These are phyloP conservation scores for Eucalyptus fibrosa DNA, from an alignment of 345 rosid species.

Conservation along the genomic window DNA sequence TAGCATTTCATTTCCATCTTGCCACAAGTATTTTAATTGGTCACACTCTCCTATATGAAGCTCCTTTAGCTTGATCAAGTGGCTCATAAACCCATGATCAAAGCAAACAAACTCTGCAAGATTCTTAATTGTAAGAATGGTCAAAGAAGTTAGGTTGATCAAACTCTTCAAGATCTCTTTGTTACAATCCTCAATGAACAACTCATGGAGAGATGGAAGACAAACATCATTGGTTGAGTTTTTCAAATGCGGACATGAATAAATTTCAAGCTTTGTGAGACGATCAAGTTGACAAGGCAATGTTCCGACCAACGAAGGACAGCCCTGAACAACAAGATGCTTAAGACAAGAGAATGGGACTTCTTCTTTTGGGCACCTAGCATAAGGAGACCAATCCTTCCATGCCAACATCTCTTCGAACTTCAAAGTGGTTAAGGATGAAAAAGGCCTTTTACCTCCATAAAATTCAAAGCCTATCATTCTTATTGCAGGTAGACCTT, in stretches of 20 bases:
- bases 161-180: neutral
- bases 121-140: rapidly evolving
- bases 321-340: rapidly evolving
- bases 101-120: neutral
- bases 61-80: no score
- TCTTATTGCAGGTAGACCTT: neutral
- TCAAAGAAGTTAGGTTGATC: neutral
- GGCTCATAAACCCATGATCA: neutral
- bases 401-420: neutral
- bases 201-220: neutral
- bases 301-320: neutral
- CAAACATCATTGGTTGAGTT: rapidly evolving
- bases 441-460: neutral
- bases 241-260: neutral
- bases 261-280: neutral
- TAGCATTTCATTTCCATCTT: no score
- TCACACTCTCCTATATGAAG: no score
- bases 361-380: rapidly evolving
- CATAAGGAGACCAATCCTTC: neutral
- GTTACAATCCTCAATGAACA: neutral
- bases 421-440: neutral
- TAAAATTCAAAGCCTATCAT: neutral
- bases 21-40: no score
- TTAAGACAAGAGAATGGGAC: neutral
- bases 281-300: neutral